Conservation (phyloP, 2,329 filamentous ascomycete genomes). For the Rugonectria rugulosa region DNA sequence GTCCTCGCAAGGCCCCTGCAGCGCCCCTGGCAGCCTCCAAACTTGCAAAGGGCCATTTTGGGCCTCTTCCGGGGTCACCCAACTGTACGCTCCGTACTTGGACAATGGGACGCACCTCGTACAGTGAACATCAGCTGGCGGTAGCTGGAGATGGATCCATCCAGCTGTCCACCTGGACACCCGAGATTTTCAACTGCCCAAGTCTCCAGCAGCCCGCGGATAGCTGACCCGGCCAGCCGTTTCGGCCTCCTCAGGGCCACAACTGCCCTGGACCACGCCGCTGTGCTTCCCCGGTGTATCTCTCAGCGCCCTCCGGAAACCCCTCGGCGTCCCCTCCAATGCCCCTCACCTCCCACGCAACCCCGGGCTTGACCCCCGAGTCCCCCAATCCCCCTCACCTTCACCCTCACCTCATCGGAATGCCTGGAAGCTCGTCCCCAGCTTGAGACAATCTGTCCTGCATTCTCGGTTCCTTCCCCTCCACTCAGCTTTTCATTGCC, state of each 20-base stretch:
- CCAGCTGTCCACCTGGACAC: background rate
- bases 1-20: background rate
- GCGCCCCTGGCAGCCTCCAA: background rate
- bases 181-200: background rate
- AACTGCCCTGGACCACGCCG: conserved; percentile 1
- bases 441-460: conserved; percentile 24
- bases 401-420: background rate
- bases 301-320: background rate
- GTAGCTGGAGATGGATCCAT: conserved; percentile 13
- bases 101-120: too few relatives aligned
- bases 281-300: background rate
- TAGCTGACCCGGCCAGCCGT: background rate
- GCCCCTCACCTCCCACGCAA: conserved; percentile 10
- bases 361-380: conserved; percentile 9
- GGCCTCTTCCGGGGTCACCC: conserved; percentile 1
- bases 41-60: background rate
- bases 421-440: conserved; percentile 19
- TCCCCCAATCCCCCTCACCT: conserved; percentile 9
- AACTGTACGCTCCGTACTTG: too few relatives aligned
- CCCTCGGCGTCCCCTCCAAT: conserved; percentile 3
- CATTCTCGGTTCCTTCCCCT: conserved; percentile 18
- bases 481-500: conserved; percentile 30
- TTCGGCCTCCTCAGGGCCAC: background rate
- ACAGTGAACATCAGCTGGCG: too few relatives aligned
- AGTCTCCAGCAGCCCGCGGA: conserved; percentile 1